phyloP scores from a whole-genome alignment of 106 monocot species.

The Allium cepa region DNA sequence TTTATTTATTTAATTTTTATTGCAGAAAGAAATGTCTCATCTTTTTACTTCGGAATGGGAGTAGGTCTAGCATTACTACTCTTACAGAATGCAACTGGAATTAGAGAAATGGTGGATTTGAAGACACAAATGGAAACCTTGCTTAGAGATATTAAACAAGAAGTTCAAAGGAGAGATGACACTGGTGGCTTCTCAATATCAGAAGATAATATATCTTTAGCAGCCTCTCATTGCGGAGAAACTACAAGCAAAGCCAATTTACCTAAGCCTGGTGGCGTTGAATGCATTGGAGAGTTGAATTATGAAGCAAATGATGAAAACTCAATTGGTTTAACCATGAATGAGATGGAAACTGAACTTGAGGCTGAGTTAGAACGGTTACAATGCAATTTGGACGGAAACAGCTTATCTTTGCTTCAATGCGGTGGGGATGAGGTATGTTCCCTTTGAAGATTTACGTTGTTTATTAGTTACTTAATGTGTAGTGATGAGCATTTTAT shows the following conservation, averaged over 20 bases:
- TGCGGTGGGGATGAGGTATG: too few species aligned
- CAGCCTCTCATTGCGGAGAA: constrained; percentile 14
- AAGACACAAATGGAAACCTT: constrained; percentile 39
- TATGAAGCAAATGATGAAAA: neutral
- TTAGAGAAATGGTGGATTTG: constrained; percentile 41
- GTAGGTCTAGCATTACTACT: constrained; percentile 28
- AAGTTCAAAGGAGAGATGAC: constrained; percentile 14
- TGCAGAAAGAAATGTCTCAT: neutral
- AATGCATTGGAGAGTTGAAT: constrained; percentile 7
- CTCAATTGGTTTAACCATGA: constrained; percentile 10
- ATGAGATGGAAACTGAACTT: constrained; percentile 71
- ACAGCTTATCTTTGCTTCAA: constrained; percentile 9
- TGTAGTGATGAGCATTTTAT: too few species aligned
- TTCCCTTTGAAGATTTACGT: too few species aligned
- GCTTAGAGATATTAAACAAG: constrained; percentile 31
- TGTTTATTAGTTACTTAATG: too few species aligned
- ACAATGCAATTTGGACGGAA: constrained; percentile 19
- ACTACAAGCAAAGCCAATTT: constrained; percentile 1
- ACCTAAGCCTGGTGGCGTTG: constrained; percentile 2
- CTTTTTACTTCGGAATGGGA: constrained; percentile 36
- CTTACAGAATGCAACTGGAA: constrained; percentile 26
- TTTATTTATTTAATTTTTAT: neutral
- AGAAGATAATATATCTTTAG: constrained; percentile 7
- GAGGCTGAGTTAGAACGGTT: constrained; percentile 53
- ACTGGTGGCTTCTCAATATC: constrained; percentile 8